Percentiles rank a stretch among this genome's conserved stretches.
These are phyloP conservation scores for Paragyromitra xinjiangensis DNA, from an alignment of 495 filamentous ascomycete genomes.

Conservation along the genomic window DNA sequence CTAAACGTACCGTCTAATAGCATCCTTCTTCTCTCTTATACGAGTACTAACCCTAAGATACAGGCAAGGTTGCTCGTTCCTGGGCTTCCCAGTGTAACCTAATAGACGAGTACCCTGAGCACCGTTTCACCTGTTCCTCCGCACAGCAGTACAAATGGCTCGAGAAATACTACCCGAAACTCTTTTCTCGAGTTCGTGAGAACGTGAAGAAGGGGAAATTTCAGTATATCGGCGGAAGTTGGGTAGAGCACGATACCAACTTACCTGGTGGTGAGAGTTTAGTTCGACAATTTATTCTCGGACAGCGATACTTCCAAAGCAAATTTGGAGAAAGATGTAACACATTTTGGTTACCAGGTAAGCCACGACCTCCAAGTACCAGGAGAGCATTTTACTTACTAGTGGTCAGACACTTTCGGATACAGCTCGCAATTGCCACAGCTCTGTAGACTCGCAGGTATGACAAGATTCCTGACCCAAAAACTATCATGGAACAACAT, in stretches of 20 bases:
- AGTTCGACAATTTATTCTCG: slow-evolving; percentile 83
- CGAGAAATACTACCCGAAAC: slow-evolving; percentile 82
- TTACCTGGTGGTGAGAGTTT: slow-evolving; percentile 94
- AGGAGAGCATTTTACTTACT: background rate
- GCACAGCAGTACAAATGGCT: slow-evolving; percentile 99
- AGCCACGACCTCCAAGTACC: background rate
- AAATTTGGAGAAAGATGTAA: slow-evolving; percentile 86
- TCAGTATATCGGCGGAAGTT: slow-evolving; percentile 94
- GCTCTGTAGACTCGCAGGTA: slow-evolving; percentile 87
- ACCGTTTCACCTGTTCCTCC: slow-evolving; percentile 88
- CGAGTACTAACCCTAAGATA: background rate
- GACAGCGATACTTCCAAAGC: slow-evolving; percentile 90
- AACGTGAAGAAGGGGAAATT: slow-evolving; percentile 92
- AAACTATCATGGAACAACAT: slow-evolving; percentile 98
- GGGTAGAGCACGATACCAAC: slow-evolving; percentile 99
- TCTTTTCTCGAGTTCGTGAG: slow-evolving; percentile 86
- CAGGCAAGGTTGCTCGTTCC: slow-evolving; percentile 83
- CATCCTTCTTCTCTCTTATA: background rate
- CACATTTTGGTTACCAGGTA: slow-evolving; percentile 91
- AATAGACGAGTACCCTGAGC: slow-evolving; percentile 93
- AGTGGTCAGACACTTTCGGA: slow-evolving; percentile 81
- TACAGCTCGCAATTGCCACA: slow-evolving; percentile 96
- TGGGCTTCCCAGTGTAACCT: slow-evolving; percentile 96
- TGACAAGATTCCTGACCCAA: slow-evolving; percentile 96
- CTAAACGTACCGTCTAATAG: slow-evolving; percentile 69